Evolutionary conservation across 257 asterid species (phyloP).

Genomic region (Cinchona pubescens): DNA sequence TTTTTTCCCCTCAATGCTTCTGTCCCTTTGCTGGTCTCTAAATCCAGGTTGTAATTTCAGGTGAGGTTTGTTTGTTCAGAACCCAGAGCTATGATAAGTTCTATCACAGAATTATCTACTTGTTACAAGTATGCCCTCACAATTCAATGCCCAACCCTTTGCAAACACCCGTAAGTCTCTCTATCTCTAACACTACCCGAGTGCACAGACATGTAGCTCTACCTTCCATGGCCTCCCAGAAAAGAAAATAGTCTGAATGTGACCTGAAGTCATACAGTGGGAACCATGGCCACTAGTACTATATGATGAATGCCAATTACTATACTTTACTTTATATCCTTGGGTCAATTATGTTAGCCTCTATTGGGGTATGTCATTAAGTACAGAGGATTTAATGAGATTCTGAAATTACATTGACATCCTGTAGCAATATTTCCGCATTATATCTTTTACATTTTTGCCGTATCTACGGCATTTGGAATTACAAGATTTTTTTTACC

Average conservation of each 20-base stretch:
- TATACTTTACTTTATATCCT: background rate
- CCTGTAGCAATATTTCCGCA: background rate
- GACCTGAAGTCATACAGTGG: background rate
- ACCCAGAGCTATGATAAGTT: conserved; percentile 89
- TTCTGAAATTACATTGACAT: background rate
- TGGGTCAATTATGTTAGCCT: background rate
- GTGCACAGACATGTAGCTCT: background rate
- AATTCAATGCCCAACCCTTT: conserved; percentile 84
- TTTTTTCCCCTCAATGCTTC: conserved; percentile 11
- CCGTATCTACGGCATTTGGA: background rate
- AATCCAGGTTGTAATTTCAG: conserved; percentile 42
- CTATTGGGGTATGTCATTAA: background rate
- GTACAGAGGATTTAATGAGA: background rate
- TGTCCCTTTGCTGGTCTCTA: conserved; percentile 14
- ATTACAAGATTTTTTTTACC: background rate
- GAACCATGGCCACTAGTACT: background rate
- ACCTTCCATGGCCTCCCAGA: background rate
- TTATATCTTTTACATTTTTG: background rate
- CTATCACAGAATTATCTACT: conserved; percentile 89
- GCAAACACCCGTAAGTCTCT: conserved; percentile 92
- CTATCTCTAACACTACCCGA: conserved; percentile 21
- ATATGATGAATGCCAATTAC: background rate
- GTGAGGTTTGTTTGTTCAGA: conserved; percentile 96
- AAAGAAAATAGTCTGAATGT: background rate
- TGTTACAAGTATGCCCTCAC: conserved; percentile 98